Base-by-base conservation (phyloP, 805 yeast genomes). In the Wickerhamiella kazuoi region DNA sequence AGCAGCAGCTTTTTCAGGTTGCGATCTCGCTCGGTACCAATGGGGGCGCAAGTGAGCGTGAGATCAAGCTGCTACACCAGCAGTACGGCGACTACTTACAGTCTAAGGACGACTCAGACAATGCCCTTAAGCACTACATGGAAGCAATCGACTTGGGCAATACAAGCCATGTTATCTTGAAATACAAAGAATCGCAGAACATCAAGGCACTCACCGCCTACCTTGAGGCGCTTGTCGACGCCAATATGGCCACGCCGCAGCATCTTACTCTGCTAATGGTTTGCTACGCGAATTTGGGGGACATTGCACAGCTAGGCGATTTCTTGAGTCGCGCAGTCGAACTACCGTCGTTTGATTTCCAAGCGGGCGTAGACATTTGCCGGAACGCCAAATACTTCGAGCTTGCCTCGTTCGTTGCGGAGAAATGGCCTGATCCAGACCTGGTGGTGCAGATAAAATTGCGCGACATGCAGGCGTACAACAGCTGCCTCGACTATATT, bases 261-360 rank as follows among this genome's bases (percentile, higher is more conserved):
- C 96, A 87, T 55, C 68, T 83, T 4, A 84, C 94, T 0, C 57
- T 87, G 20, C 62, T 86, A 31, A 57, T 86, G 20, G 78, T 87
- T 44, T 74, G 87, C 37, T 75, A 78, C 50, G 80, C 94, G 44
- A 83, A 84, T 51, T 58, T 82, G 48, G 79, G 77, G 44, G 68
- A 68, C 43, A 66, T 64, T 2, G 69, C 66, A 1, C 75, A 75
- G 35, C 61, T 87, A 21, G 65, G 66, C 30, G 47, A 54, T 4
- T 83, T 81, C 49, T 65, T 82, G 19, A 63, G 59, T 41, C 61
- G 60, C 21, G 63, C 64, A n/a, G 45, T 52, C 1, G 49, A 51
- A 9, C 52, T 55, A 37, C 53, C 56, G 20, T 60, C 59, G 36
- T 76, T 83, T 51, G 83, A 84, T 53, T 63, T 78, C 43, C 74